Evolutionary conservation across 2,329 filamentous ascomycete species (phyloP).

Genomic region (Dactylella cylindrospora): DNA sequence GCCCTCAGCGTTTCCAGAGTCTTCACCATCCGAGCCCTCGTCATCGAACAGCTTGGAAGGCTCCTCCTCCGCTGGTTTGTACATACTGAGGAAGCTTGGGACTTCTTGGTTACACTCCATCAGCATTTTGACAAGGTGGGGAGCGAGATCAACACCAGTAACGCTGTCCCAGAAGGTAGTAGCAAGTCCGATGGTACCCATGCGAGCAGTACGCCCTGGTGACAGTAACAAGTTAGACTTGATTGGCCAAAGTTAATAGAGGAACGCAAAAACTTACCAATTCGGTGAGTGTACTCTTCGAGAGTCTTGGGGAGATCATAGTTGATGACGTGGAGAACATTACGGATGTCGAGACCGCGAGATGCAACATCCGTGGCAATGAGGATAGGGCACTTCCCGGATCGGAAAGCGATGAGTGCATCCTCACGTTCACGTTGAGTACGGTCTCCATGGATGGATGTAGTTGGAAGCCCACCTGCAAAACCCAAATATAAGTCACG

Average conservation of each 20-base stretch:
- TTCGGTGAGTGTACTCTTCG: conserved; percentile 89
- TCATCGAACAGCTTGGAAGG: conserved; percentile 57
- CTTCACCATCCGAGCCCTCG: conserved; percentile 56
- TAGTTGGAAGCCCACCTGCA: conserved; percentile 69
- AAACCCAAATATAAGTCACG: background rate
- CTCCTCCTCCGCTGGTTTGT: conserved; percentile 53
- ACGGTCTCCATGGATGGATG: conserved; percentile 83
- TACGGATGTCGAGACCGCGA: conserved; percentile 83
- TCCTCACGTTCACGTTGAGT: conserved; percentile 91
- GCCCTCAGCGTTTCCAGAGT: conserved; percentile 45
- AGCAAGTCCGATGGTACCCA: conserved; percentile 81
- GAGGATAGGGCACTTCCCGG: conserved; percentile 73
- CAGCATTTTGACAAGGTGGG: conserved; percentile 75
- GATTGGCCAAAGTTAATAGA: background rate
- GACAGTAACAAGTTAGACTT: conserved; percentile 6
- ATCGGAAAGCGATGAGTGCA: conserved; percentile 78
- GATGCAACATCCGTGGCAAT: conserved; percentile 83
- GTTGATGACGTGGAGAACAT: conserved; percentile 90
- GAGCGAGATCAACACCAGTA: conserved; percentile 60
- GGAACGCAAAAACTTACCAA: conserved; percentile 63
- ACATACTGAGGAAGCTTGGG: conserved; percentile 75
- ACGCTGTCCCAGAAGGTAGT: conserved; percentile 83
- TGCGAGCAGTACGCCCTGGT: conserved; percentile 84
- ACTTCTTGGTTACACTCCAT: conserved; percentile 75
- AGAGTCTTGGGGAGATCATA: conserved; percentile 91